Conservation (phyloP, 1,284 basidiomycete genomes). For the Cryptococcus neoformans region DNA sequence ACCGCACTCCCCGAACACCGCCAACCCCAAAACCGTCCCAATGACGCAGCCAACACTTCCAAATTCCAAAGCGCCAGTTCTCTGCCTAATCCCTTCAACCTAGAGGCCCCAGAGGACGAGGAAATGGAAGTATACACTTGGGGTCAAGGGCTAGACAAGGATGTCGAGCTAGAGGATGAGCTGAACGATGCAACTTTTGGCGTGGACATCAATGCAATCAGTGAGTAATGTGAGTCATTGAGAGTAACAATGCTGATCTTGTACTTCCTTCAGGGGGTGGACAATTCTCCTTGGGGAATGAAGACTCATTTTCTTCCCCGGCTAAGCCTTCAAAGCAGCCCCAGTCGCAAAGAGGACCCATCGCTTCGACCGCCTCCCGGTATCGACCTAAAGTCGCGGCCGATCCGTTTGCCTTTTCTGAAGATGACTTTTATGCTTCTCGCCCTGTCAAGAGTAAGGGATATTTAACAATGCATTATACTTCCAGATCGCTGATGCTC, state of each 20-base stretch:
- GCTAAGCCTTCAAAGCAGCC: neutral
- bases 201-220: slow-evolving; percentile 57
- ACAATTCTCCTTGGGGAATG: neutral
- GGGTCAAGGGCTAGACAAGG: slow-evolving; percentile 77
- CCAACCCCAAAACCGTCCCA: neutral
- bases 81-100: slow-evolving; percentile 24
- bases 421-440: slow-evolving; percentile 48
- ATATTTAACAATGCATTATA: no score
- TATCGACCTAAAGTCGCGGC: slow-evolving; percentile 37
- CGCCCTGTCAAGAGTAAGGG: slow-evolving; percentile 30
- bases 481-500: neutral
- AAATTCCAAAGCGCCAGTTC: slow-evolving; percentile 19
- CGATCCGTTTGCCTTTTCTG: slow-evolving; percentile 48
- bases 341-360: slow-evolving; percentile 13
- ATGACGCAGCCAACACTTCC: slow-evolving; percentile 3
- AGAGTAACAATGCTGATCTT: neutral
- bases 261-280: neutral
- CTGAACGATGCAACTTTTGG: slow-evolving; percentile 97
- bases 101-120: slow-evolving; percentile 56
- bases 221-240: slow-evolving; percentile 53
- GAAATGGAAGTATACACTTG: slow-evolving; percentile 61
- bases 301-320: neutral
- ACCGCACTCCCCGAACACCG: slow-evolving; percentile 39
- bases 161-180: slow-evolving; percentile 86
- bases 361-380: slow-evolving; percentile 40